These are phyloP conservation scores for Penicillium lividum DNA, from an alignment of 495 filamentous ascomycete genomes.

Conservation along the genomic window DNA sequence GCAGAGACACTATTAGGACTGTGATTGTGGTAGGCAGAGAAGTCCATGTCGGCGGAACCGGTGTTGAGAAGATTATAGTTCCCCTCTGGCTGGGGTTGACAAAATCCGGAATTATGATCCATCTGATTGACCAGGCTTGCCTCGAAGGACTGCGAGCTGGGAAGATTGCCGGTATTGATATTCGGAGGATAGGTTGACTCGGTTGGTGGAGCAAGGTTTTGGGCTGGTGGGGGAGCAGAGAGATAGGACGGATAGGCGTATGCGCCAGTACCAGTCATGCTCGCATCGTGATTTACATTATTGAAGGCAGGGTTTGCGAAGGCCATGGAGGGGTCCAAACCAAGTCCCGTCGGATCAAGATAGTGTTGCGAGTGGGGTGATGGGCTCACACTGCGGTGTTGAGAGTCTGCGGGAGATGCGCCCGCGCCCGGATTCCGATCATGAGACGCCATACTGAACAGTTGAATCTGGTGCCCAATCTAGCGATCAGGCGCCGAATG, in stretches of 20 bases:
- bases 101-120: slow-evolving; percentile 27
- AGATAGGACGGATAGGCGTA: slow-evolving; percentile 40
- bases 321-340: slow-evolving; percentile 40
- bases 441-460: slow-evolving; percentile 41
- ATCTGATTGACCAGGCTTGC: slow-evolving; percentile 37
- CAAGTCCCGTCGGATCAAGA: slow-evolving; percentile 38
- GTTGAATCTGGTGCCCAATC: background rate
- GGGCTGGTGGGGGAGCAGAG: slow-evolving; percentile 25
- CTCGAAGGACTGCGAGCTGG: slow-evolving; percentile 44
- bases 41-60: slow-evolving; percentile 40
- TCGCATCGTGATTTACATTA: slow-evolving; percentile 24
- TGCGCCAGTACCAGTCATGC: slow-evolving; percentile 27
- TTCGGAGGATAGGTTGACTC: slow-evolving; percentile 34
- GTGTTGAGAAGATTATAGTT: slow-evolving; percentile 44
- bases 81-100: slow-evolving; percentile 35
- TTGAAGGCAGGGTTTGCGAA: slow-evolving; percentile 30
- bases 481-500: background rate
- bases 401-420: slow-evolving; percentile 27
- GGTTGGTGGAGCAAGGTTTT: slow-evolving; percentile 28
- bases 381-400: slow-evolving; percentile 47
- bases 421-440: slow-evolving; percentile 34
- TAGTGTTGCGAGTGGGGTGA: slow-evolving; percentile 42
- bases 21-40: slow-evolving; percentile 40
- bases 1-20: slow-evolving; percentile 34
- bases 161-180: slow-evolving; percentile 31